Evolutionary conservation across 163 green algal species (phyloP).

Genomic region (Prototheca stagnorum): DNA sequence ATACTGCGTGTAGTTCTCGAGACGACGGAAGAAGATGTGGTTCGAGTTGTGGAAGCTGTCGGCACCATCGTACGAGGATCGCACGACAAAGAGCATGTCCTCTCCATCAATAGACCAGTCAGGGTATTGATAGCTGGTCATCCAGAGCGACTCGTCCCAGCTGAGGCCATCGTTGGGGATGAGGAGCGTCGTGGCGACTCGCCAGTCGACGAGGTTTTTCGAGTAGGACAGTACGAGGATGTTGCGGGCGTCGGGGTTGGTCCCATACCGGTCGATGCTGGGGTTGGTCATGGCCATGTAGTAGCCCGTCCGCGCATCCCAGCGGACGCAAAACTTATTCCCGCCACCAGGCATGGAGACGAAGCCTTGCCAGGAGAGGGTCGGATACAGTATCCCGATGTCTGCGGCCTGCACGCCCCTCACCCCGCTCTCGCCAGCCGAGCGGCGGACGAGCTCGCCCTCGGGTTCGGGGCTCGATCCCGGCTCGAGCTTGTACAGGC

Average conservation of each 20-base stretch:
- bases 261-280: slow-evolving; percentile 12
- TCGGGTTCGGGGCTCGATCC: neutral
- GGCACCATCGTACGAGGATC: slow-evolving; percentile 8
- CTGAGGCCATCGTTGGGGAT: slow-evolving; percentile 10
- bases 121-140: slow-evolving; percentile 8
- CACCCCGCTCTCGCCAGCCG: neutral
- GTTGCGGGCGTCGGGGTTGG: slow-evolving; percentile 14
- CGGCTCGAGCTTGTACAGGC: slow-evolving; percentile 4
- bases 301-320: neutral
- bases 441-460: too few relatives aligned
- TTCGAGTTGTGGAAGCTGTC: slow-evolving; percentile 10
- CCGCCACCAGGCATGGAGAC: slow-evolving; percentile 11
- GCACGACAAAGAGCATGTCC: slow-evolving; percentile 7
- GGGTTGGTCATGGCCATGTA: slow-evolving; percentile 13
- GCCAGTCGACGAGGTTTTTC: slow-evolving; percentile 7
- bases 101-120: slow-evolving; percentile 7
- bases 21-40: slow-evolving; percentile 6
- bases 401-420: neutral
- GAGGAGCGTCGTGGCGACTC: slow-evolving; percentile 10
- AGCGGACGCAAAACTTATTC: slow-evolving; percentile 9
- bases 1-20: slow-evolving; percentile 1
- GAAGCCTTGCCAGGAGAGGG: slow-evolving; percentile 7
- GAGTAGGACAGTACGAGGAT: slow-evolving; percentile 9
- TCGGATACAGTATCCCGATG: too few relatives aligned
- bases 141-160: slow-evolving; percentile 12